These are phyloP conservation scores for Immersiella caudata DNA, from an alignment of 495 filamentous ascomycete genomes.

Conservation along the genomic window DNA sequence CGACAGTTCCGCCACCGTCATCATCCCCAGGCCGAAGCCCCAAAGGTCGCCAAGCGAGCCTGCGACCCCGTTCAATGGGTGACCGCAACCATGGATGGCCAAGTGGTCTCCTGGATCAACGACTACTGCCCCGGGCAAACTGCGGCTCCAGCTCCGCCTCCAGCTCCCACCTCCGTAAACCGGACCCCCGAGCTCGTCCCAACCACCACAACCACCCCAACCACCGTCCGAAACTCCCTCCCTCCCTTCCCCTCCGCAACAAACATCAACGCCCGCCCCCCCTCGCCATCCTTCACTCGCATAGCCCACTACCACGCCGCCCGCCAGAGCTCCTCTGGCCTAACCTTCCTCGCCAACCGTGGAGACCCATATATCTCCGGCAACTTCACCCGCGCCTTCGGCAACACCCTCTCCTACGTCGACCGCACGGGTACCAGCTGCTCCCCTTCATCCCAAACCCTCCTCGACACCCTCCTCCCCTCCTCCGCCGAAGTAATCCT, in stretches of 20 bases:
- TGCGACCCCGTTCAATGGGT: constrained; percentile 44
- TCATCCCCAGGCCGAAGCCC: constrained; percentile 15
- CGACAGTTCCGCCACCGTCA: background rate
- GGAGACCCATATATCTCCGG: constrained; percentile 61
- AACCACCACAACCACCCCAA: background rate
- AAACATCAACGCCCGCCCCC: background rate
- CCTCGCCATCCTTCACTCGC: background rate
- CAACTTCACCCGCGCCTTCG: constrained; percentile 57
- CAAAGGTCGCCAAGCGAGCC: background rate
- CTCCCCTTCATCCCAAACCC: constrained; percentile 51
- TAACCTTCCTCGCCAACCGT: constrained; percentile 68
- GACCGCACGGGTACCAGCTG: constrained; percentile 54
- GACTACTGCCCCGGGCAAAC: constrained; percentile 49
- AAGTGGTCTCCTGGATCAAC: constrained; percentile 66
- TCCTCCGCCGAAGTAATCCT: constrained; percentile 66
- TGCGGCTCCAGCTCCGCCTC: constrained; percentile 5
- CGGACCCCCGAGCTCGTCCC: background rate
- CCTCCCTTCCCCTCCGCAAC: background rate
- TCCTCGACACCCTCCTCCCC: constrained; percentile 52
- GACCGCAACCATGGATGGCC: constrained; percentile 54
- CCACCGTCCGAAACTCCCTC: background rate
- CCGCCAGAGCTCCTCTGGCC: constrained; percentile 50
- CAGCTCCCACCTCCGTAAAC: constrained; percentile 1
- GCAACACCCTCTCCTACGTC: constrained; percentile 64
- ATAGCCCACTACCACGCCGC: constrained; percentile 38